These are phyloP conservation scores for Rhizopogon sp. DNA, from an alignment of 768 basidiomycete genomes.

Conservation along the genomic window DNA sequence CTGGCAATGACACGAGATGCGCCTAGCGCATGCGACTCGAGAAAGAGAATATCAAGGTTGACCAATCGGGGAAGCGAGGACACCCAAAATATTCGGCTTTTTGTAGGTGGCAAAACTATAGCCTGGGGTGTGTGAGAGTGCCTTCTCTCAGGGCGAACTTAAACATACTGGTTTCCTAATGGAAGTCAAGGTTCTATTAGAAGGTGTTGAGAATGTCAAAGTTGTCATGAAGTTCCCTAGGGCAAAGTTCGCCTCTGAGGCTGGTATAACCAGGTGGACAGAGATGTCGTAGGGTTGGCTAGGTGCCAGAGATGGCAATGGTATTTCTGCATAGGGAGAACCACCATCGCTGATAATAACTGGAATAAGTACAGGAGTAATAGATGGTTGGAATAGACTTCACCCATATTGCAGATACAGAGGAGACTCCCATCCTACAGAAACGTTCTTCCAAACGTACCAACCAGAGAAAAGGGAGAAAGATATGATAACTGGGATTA, in stretches of 20 bases:
- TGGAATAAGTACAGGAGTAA: neutral
- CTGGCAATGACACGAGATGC: conserved; percentile 47
- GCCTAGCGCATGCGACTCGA: conserved; percentile 48
- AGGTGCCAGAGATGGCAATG: conserved; percentile 46
- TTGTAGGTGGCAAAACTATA: conserved; percentile 44
- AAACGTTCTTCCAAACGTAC: conserved; percentile 68
- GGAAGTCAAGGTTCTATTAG: conserved; percentile 58
- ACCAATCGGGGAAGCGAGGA: conserved; percentile 37
- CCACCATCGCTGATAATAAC: conserved; percentile 47
- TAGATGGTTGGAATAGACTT: conserved; percentile 14
- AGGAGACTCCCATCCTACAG: conserved; percentile 65
- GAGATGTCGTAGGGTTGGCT: conserved; percentile 75
- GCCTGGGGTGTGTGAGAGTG: conserved; percentile 38
- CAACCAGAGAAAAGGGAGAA: conserved; percentile 66
- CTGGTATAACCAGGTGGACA: conserved; percentile 60
- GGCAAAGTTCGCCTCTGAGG: conserved; percentile 58
- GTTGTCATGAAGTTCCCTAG: conserved; percentile 85
- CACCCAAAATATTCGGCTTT: conserved; percentile 27
- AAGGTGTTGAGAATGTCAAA: conserved; percentile 50
- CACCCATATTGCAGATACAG: conserved; percentile 81
- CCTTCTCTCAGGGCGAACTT: neutral
- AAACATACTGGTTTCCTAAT: conserved; percentile 62
- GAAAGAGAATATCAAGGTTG: conserved; percentile 49
- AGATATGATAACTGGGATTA: conserved; percentile 58
- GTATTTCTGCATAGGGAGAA: conserved; percentile 56